These are phyloP conservation scores for Xylaria sp. DNA, from an alignment of 2,329 filamentous ascomycete species.

Conservation along the genomic window DNA sequence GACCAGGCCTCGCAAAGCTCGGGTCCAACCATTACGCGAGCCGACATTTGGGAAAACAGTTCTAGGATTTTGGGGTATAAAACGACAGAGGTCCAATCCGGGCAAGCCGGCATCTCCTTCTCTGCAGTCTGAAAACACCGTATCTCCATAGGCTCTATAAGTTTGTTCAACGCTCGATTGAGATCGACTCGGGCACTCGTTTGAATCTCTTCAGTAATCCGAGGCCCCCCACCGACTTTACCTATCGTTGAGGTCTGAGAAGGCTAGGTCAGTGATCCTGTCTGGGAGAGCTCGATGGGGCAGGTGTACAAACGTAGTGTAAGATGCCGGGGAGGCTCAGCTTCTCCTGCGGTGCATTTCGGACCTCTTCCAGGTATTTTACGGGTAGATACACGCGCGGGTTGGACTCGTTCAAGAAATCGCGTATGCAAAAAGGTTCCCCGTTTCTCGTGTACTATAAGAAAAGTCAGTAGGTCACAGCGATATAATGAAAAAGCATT, in stretches of 20 bases:
- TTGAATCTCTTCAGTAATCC: constrained; percentile 34
- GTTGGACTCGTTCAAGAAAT: constrained; percentile 26
- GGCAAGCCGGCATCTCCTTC: constrained; percentile 27
- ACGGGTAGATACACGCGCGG: constrained; percentile 30
- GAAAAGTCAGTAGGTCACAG: too few relatives aligned
- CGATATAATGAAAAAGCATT: too few relatives aligned
- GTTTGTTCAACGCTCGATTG: constrained; percentile 32
- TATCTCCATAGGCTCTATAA: constrained; percentile 34
- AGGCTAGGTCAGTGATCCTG: not conserved
- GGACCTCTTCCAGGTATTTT: constrained; percentile 30
- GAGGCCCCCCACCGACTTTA: constrained; percentile 32
- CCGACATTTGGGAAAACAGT: constrained; percentile 36
- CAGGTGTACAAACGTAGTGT: constrained; percentile 23
- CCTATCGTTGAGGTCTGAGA: constrained; percentile 30
- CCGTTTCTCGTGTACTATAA: constrained; percentile 31
- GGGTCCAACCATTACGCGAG: constrained; percentile 40
- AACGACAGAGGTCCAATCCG: constrained; percentile 34
- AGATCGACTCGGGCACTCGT: constrained; percentile 25
- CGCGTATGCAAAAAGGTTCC: constrained; percentile 30
- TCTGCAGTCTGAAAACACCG: constrained; percentile 32
- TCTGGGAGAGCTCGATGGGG: not conserved
- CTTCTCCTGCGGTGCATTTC: constrained; percentile 33
- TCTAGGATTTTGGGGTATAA: constrained; percentile 35
- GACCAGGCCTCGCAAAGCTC: constrained; percentile 37
- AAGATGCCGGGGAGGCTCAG: constrained; percentile 29